These are phyloP conservation scores for Ligustrum vulgare DNA, from an alignment of 257 asterid genomes.

Conservation along the genomic window DNA sequence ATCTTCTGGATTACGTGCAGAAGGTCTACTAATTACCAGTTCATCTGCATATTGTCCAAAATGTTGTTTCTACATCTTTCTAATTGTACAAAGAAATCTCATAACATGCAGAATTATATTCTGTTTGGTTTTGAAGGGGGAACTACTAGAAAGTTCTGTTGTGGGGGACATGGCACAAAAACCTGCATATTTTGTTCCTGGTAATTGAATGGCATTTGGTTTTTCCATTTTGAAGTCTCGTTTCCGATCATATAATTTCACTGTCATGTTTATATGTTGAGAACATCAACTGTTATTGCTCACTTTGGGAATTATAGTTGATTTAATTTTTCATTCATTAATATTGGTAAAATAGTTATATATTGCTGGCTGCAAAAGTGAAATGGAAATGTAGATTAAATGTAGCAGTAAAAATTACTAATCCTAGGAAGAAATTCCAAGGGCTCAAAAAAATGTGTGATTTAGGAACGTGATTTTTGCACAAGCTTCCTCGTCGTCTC, in stretches of 20 bases:
- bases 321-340: neutral
- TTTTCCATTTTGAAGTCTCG: constrained; percentile 9
- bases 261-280: neutral
- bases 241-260: neutral
- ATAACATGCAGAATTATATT: constrained; percentile 50
- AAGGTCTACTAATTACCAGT: constrained; percentile 57
- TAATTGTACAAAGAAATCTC: constrained; percentile 41
- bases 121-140: constrained; percentile 91
- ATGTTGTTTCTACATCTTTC: constrained; percentile 30
- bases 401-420: neutral
- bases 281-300: neutral
- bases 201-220: constrained; percentile 36
- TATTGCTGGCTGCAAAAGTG: constrained; percentile 15
- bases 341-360: neutral
- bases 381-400: constrained; percentile 8
- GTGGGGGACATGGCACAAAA: constrained; percentile 95
- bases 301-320: neutral
- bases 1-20: constrained; percentile 89
- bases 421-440: neutral
- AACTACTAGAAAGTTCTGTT: constrained; percentile 75
- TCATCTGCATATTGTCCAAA: constrained; percentile 14
- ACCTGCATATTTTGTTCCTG: constrained; percentile 99
- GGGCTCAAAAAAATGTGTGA: constrained; percentile 3
- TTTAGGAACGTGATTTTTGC: constrained; percentile 2
- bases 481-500: neutral